Evolutionary conservation across 768 basidiomycete species (phyloP), one percentile per base, ranked within the genome.

Genomic region (Amylocystis lapponica): DNA sequence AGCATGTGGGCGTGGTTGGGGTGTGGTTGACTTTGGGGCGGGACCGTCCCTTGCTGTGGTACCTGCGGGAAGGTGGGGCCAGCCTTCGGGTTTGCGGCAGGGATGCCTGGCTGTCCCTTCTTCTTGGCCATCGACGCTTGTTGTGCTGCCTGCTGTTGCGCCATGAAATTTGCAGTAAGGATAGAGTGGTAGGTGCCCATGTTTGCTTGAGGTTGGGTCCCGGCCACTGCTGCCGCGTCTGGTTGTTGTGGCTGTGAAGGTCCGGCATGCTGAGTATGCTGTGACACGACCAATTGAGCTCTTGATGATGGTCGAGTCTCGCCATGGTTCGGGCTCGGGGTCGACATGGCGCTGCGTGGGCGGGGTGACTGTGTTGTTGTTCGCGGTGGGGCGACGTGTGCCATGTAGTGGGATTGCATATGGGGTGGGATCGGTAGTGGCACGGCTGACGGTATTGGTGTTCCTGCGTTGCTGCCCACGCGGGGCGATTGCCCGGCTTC

Each of bases 391-490:
- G 31, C 46, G 29, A 33, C 34, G 19, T 47, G 47, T 13, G 39
- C 40, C 16, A 48, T 43, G n/a, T 44, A 45, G 22, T 51, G 51
- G 27, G 40, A 41, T 26, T 58, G 56, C 30, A 58, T 38, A 43
- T 60, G 56, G 3, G 49, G 48, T 8, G 56, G 58, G 2, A 60
- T 56, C 4, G 58, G 41, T 1, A 51, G 41, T 13, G 55, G 51
- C 5, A 47, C 48, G 12, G 39, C 45, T 19, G 47, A 43, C 11
- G 54, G 52, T 12, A 46, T 50, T 4, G 56, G 56, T 7, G 56
- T 53, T 6, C 33, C 51, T 6, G 51, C 51, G 3, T 45, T 43
- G 14, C 50, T 39, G 8, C 51, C 10, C 35, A 52, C 29, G 36
- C 41, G 17, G 16, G 55, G 50, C 9, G 50, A 43, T 27, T 45